Base-by-base conservation (phyloP, 257 asterid species). In the Penstemon barbatus region DNA sequence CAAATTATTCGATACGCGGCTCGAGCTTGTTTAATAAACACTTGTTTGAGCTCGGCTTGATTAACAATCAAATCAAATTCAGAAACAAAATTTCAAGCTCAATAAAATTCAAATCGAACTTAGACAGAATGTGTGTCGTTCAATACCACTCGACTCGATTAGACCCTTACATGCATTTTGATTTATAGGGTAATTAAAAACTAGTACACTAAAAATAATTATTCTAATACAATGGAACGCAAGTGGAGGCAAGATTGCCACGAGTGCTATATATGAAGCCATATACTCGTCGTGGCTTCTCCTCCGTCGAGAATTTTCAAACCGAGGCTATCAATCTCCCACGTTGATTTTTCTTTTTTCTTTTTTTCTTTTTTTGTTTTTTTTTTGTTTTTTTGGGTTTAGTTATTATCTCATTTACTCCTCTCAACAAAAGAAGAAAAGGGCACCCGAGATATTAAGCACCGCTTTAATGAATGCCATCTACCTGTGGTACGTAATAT, bases 211-310 rank as follows among this genome's bases (percentile, higher is more conserved):
- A 4, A 9, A 48, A 45, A 53, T 8, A 37, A 39, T 48, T 7
- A 12, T 50, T 36, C 18, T 4, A 41, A 18, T 38, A 61, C 15
- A 25, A 15, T 12, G 6, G 33, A 25, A 0, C 33, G 7, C 33
- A 4, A 72, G 84, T 68, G 96, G 87, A 69, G 71, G 58, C 12
- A 40, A 53, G 60, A 7, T 8, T 1, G 95, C 84, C 98, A 91
- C 96, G 95, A 61, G 8, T 70, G 68, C 66, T 12, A 40, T 0
- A 1, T 25, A 25, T 25, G 33, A 3, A 38, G 52, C 7, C n/a
- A 39, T 69, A 40, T 62, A 60, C 4, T 57, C 40, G 78, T 77
- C 96, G 98, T 89, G 96, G 96, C 92, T n/a, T 39, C 12, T 60
- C 82, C 68, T 74, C 73, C 78, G 83, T 83, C 82, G 72, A 63